A percentile compares a stretch with the other conserved stretches of the same genome.
phyloP scores from a whole-genome alignment of 2,329 filamentous ascomycete species.

The Pleoardoris graminearum region DNA sequence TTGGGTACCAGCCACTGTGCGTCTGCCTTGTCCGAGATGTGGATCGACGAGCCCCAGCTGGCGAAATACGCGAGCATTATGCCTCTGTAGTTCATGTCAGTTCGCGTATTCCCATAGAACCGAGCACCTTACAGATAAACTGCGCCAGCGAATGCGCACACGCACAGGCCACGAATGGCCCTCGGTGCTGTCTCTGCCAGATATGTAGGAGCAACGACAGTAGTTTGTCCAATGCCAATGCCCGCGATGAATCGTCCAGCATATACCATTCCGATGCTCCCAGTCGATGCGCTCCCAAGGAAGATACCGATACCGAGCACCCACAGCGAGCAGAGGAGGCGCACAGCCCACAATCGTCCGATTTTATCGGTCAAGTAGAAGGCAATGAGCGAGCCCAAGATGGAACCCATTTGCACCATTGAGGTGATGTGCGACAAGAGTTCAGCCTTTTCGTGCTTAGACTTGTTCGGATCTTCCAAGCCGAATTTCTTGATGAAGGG shows the following conservation, averaged over 20 bases:
- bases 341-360: constrained; percentile 49
- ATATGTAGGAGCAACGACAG: constrained; percentile 71
- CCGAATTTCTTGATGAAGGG: constrained; percentile 45
- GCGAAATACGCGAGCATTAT: constrained; percentile 81
- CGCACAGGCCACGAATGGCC: constrained; percentile 72
- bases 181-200: constrained; percentile 73
- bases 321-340: constrained; percentile 49
- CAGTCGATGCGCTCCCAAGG: constrained; percentile 40
- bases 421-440: constrained; percentile 68
- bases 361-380: constrained; percentile 55
- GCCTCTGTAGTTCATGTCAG: constrained; percentile 47
- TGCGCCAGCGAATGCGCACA: constrained; percentile 69
- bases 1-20: constrained; percentile 67
- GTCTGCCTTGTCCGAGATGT: constrained; percentile 53
- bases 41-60: constrained; percentile 58
- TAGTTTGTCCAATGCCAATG: constrained; percentile 67
- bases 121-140: constrained; percentile 61
- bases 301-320: constrained; percentile 48
- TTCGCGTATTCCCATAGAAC: not conserved
- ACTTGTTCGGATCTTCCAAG: constrained; percentile 36
- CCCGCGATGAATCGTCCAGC: constrained; percentile 69
- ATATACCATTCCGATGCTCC: constrained; percentile 57
- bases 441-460: constrained; percentile 37
- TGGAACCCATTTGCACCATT: constrained; percentile 80
- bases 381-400: constrained; percentile 68